Conservation (phyloP, 495 filamentous ascomycete species). For the Poronia punctata region DNA sequence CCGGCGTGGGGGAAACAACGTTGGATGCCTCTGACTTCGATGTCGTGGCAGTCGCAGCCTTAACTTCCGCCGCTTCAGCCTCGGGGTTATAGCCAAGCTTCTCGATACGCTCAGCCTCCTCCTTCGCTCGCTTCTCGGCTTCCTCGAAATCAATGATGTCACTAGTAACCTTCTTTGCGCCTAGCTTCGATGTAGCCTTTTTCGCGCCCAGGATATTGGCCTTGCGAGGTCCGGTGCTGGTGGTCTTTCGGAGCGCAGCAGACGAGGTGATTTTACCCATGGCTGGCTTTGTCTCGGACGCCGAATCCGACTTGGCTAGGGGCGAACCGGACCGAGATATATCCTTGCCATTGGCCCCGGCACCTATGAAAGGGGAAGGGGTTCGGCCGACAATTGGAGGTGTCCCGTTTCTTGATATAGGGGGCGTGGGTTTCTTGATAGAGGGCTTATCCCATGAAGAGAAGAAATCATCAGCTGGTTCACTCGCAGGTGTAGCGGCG, state of each 20-base stretch:
- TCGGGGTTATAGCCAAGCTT: constrained; percentile 98
- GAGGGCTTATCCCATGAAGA: constrained; percentile 97
- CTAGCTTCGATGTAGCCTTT: constrained; percentile 71
- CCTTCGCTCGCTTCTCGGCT: constrained; percentile 92
- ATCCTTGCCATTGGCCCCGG: constrained; percentile 62
- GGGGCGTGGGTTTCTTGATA: constrained; percentile 94
- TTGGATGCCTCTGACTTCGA: constrained; percentile 42
- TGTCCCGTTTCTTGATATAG: constrained; percentile 83
- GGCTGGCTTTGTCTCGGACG: constrained; percentile 34
- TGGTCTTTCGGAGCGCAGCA: constrained; percentile 66
- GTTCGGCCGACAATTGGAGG: constrained; percentile 79
- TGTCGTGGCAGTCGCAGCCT: constrained; percentile 39
- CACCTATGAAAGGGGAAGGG: constrained; percentile 79
- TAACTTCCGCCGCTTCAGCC: constrained; percentile 63
- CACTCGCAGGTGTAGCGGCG: constrained; percentile 64
- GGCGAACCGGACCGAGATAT: constrained; percentile 72
- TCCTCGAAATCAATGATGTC: constrained; percentile 92
- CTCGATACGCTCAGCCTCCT: constrained; percentile 93
- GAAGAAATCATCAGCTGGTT: constrained; percentile 91
- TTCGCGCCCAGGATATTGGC: constrained; percentile 82
- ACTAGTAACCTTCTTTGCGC: constrained; percentile 77
- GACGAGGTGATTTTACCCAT: constrained; percentile 68
- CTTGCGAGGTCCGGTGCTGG: constrained; percentile 60
- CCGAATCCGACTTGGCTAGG: constrained; percentile 52
- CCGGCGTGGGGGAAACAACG: constrained; percentile 65